A percentile compares a stretch with the other conserved stretches of the same genome.
Evolutionary conservation across 441 rosid genomes (phyloP).

Genomic region (Brassica balearica): DNA sequence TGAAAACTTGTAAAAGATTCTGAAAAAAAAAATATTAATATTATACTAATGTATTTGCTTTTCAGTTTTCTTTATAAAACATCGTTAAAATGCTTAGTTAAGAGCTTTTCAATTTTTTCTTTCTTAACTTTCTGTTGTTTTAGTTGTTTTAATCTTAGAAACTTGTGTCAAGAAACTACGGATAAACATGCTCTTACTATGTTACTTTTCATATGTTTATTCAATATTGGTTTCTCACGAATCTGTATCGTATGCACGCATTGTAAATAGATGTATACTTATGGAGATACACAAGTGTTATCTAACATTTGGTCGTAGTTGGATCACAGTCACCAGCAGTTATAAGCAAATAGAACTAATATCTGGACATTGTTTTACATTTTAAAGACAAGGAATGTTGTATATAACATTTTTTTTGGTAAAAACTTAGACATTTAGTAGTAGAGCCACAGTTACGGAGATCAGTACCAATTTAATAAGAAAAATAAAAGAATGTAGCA

Average conservation of each 20-base stretch:
- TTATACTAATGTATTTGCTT: no score
- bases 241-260: slow-evolving; percentile 39
- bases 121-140: no score
- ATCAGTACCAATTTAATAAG: neutral
- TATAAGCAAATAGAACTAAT: neutral
- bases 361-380: neutral
- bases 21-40: no score
- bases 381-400: neutral
- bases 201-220: slow-evolving; percentile 32
- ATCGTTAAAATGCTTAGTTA: no score
- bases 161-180: no score
- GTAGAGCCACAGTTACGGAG: neutral
- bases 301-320: neutral
- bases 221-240: slow-evolving; percentile 33
- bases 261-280: slow-evolving; percentile 10
- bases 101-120: no score
- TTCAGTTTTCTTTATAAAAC: no score
- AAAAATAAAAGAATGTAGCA: neutral
- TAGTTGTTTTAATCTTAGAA: no score
- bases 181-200: no score
- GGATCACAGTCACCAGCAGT: neutral
- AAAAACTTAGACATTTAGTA: neutral
- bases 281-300: neutral
- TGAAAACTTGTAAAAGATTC: no score
- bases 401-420: neutral